Base-by-base conservation (phyloP, 352 stramenopile species). In the Pythium aquatile region DNA sequence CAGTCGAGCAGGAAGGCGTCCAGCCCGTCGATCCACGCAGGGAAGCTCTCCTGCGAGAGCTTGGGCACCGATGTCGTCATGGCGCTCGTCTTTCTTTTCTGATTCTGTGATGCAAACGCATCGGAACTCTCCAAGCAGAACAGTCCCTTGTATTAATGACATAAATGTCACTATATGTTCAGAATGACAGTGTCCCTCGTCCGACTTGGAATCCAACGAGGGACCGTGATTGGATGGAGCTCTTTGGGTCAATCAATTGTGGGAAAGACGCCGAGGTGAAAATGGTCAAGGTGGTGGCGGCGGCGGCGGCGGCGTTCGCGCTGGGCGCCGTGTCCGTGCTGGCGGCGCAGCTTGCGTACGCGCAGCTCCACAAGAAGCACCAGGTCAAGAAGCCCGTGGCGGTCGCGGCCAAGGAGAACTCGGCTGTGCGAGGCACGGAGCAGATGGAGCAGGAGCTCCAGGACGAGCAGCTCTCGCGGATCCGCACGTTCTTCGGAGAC, bases 401-500 rank as follows among this genome's bases (percentile, higher is more conserved):
- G 17, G 37, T 40, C 8, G 42, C 44, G 2, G 42, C 56, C 8
- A 63, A 63, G 57, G 55, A 57, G 33, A 56, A 47, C 13, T 24
- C 28, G 3, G 40, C 37, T 11, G n/a, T 52, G n/a, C 93, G 51
- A 2, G 66, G 61, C 35, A 63, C 61, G 33, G 33, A 57, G 32
- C 55, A 58, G 57, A 73, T 69, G 66, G 66, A 85, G 17, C 64
- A 85, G 47, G 77, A 87, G 63, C 70, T 96, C 29, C 61, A 85
- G 59, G 61, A 71, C 42, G 87, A 96, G 75, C 84, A 94, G 55
- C 61, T 99, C 63, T 98, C 95, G 6, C 87, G 97, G 57, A 98
- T 98, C 69, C 72, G 73, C 33, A 79, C 96, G 5, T 99, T 98
- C 78, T 99, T 99, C 65, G 94, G 94, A 14, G 75, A 96, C 16